Evolutionary conservation across 1,284 basidiomycete genomes (phyloP), one percentile per base, ranked within the genome.

Genomic region (Austroboletus olivaceoglutinosus): DNA sequence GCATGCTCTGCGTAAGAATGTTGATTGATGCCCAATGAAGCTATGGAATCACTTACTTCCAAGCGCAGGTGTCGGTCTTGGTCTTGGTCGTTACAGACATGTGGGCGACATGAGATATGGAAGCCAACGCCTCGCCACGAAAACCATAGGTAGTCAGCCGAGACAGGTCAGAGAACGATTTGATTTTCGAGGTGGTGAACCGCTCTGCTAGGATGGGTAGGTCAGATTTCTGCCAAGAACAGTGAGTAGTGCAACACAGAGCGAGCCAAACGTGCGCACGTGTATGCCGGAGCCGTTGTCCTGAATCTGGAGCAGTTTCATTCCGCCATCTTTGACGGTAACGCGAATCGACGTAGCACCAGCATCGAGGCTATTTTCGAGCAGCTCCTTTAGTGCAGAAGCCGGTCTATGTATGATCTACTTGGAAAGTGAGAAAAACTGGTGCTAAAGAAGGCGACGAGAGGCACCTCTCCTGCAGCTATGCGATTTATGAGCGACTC

Each of bases 321-420:
- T 75, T 0, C 97, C 97, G 2, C 97, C 97, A 52, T 99, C 96
- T 70, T 97, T 98, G 58, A 96, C 81, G 0, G 86, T 91, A 48
- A 99, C 76, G 43, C 87, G 86, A 62, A 99, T 93, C 0, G 85
- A 84, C 0, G 90, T 96, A 25, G 94, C 77, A 2, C 91, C 89
- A 0, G 97, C 97, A 72, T 99, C 97, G 29, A 99, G 78, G 19
- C 89, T 83, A 63, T 99, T 99, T 72, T 99, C 97, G 21, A 99
- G 75, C 2, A 99, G 78, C 70, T 99, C 97, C 69, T 99, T 99
- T 54, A 99, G 78, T 1, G 97, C 97, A 57, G 96, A 98, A 10
- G 92, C 84, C 0, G 97, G 97, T 29, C 97, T 76, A 54, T 98
- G 96, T 55, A 99, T 98, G 64, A 99, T 95, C 93, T 97, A 61